phyloP scores from a whole-genome alignment of 2,329 filamentous ascomycete species.

The Didymella arachidicola region DNA sequence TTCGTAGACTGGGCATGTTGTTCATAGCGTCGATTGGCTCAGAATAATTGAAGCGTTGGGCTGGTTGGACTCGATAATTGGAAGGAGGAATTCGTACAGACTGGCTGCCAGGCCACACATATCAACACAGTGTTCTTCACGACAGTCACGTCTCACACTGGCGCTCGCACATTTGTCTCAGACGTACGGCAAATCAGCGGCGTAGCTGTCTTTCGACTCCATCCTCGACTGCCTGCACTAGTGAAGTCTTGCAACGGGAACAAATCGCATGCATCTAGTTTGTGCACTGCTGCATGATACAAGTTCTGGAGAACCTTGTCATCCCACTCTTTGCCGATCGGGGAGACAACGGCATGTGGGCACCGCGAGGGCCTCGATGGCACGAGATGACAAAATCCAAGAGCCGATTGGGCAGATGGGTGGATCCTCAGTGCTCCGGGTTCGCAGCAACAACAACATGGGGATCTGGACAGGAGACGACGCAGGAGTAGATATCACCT shows the following conservation, averaged over 20 bases:
- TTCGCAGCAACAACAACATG: constrained; percentile 12
- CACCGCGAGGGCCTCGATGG: constrained; percentile 12
- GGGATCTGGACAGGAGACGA: background rate
- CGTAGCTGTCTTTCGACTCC: background rate
- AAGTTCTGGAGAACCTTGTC: constrained; percentile 12
- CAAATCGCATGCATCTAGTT: background rate
- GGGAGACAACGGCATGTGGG: constrained; percentile 20
- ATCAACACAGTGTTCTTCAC: constrained; percentile 3
- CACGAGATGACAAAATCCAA: constrained; percentile 9
- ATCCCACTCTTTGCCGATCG: constrained; percentile 19
- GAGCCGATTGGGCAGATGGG: constrained; percentile 19
- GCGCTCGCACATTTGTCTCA: too few relatives aligned
- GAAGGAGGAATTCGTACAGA: background rate
- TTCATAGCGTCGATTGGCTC: constrained; percentile 7
- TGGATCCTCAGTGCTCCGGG: constrained; percentile 12
- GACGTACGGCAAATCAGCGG: background rate
- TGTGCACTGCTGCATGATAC: background rate
- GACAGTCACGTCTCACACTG: too few relatives aligned
- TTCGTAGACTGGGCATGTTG: constrained; percentile 13
- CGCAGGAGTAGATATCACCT: background rate
- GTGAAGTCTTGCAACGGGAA: background rate
- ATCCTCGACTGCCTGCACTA: background rate
- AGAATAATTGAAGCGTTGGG: background rate
- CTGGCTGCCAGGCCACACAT: constrained; percentile 6
- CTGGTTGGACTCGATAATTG: background rate